Percentiles rank a stretch among this genome's conserved stretches.
Evolutionary conservation across 345 rosid genomes (phyloP).

Genomic region (Rubroshorea leprosula): DNA sequence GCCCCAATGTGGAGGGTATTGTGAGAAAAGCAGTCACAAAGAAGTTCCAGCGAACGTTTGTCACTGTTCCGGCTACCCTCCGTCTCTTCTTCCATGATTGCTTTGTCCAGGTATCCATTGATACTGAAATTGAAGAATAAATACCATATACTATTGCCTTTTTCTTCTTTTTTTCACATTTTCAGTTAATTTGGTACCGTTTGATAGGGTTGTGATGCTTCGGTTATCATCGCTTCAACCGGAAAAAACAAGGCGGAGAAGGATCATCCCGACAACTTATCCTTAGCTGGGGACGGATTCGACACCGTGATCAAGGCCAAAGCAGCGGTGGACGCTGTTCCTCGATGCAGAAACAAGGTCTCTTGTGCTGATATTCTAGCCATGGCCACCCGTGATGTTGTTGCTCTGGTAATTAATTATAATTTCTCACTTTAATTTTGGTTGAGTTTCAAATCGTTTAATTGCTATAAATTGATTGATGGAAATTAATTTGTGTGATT

Average conservation of each 20-base stretch:
- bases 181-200: not conserved
- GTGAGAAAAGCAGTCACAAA: slow-evolving; percentile 39
- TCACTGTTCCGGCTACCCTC: slow-evolving; percentile 69
- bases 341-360: slow-evolving; percentile 56
- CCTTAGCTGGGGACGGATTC: slow-evolving; percentile 86
- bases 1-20: slow-evolving; percentile 66
- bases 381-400: slow-evolving; percentile 73
- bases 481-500: not conserved
- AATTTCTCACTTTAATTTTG: no score
- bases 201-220: slow-evolving; percentile 74
- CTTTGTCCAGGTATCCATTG: slow-evolving; percentile 48
- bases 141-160: not conserved
- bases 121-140: no score
- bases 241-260: slow-evolving; percentile 63
- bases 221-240: slow-evolving; percentile 50
- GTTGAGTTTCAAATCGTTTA: not conserved
- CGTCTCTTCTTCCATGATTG: slow-evolving; percentile 92
- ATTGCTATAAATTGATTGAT: no score
- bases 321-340: slow-evolving; percentile 44
- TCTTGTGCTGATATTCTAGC: slow-evolving; percentile 88
- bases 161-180: not conserved
- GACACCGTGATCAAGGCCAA: slow-evolving; percentile 83
- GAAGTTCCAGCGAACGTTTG: slow-evolving; percentile 58
- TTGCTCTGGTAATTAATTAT: slow-evolving; percentile 36
- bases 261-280: slow-evolving; percentile 73